Percentiles rank a stretch among this genome's conserved stretches.
Evolutionary conservation across 2,329 filamentous ascomycete species (phyloP).

Genomic region (Cladosporium sp.): DNA sequence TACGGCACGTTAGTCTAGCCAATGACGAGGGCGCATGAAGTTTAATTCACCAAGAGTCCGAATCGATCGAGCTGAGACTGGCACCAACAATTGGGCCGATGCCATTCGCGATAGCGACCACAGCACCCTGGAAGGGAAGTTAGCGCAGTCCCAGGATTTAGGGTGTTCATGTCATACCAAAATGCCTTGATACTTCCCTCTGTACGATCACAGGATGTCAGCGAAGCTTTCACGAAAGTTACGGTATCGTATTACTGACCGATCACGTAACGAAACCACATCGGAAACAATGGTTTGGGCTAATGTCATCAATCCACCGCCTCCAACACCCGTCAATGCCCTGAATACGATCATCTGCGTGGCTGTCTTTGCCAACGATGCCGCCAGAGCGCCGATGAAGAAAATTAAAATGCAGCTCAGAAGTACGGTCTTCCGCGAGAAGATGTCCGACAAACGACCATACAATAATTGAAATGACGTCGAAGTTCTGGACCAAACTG

Average conservation of each 20-base stretch:
- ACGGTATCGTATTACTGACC: neutral
- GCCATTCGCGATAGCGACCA: conserved; percentile 52
- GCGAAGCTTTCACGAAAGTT: neutral
- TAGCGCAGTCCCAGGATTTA: conserved; percentile 17
- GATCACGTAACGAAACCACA: conserved; percentile 24
- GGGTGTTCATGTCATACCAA: conserved; percentile 10
- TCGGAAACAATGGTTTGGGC: conserved; percentile 30
- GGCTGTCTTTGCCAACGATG: conserved; percentile 39
- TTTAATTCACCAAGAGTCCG: conserved; percentile 1
- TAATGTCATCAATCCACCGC: conserved; percentile 23
- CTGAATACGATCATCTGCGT: conserved; percentile 34
- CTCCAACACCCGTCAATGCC: conserved; percentile 22
- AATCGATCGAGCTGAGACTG: conserved; percentile 35
- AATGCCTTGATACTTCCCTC: conserved; percentile 28
- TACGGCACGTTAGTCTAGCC: conserved; percentile 20
- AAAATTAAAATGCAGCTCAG: conserved; percentile 38
- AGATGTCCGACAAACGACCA: conserved; percentile 46
- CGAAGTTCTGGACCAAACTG: conserved; percentile 28
- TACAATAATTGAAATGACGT: conserved; percentile 46
- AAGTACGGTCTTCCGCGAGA: conserved; percentile 39
- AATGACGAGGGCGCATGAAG: neutral
- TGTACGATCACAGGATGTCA: neutral
- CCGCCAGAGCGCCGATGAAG: conserved; percentile 42
- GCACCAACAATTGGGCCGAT: conserved; percentile 54
- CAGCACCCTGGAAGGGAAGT: conserved; percentile 38